Evolutionary conservation across 768 basidiomycete species (phyloP).

Genomic region (Trametes gibbosa): DNA sequence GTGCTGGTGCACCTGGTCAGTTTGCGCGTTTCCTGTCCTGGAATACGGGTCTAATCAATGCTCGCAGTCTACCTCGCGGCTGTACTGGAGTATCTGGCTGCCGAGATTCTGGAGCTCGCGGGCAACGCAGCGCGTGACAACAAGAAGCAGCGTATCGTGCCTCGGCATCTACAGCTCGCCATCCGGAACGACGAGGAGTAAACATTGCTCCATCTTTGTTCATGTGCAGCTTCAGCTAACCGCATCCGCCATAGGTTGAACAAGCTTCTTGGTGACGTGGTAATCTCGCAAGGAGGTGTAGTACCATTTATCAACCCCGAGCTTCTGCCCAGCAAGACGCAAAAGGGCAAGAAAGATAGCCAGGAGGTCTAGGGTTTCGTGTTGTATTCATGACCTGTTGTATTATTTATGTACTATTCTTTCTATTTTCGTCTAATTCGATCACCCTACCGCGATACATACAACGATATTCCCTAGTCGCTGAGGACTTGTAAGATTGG

Average conservation of each 20-base stretch:
- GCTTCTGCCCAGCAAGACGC: constrained; percentile 46
- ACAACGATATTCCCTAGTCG: no score
- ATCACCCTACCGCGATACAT: background rate
- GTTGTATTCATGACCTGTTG: constrained; percentile 18
- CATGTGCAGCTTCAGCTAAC: background rate
- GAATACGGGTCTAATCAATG: background rate
- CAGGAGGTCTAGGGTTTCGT: constrained; percentile 42
- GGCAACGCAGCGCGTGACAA: constrained; percentile 89
- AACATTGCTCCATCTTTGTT: constrained; percentile 28
- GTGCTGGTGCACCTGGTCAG: constrained; percentile 81
- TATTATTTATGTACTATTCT: constrained; percentile 23
- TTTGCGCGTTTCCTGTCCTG: background rate
- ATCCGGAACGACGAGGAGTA: constrained; percentile 93
- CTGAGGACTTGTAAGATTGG: no score
- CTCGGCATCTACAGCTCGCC: constrained; percentile 91
- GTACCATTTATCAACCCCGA: constrained; percentile 77
- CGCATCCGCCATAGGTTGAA: constrained; percentile 45
- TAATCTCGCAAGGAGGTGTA: constrained; percentile 95
- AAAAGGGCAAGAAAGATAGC: constrained; percentile 52
- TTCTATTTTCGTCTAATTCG: constrained; percentile 12
- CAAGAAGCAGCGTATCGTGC: constrained; percentile 95
- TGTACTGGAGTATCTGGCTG: constrained; percentile 89
- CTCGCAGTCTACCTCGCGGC: constrained; percentile 82
- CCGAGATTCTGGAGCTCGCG: constrained; percentile 91
- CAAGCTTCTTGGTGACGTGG: constrained; percentile 72